Evolutionary conservation across 805 yeast genomes (phyloP).

Genomic region (Saccharomycopsis fibuligera): DNA sequence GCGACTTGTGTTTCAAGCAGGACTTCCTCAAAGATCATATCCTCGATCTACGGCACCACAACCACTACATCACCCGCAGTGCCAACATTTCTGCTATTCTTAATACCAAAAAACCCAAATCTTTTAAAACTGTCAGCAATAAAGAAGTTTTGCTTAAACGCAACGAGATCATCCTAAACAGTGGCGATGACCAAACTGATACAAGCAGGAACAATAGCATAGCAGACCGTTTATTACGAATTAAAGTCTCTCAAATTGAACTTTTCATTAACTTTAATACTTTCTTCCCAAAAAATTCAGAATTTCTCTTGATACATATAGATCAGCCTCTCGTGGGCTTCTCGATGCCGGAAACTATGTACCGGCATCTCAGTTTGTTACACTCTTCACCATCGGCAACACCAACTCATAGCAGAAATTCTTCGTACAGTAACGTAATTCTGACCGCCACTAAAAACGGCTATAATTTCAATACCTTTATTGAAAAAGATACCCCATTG

Average conservation of each 20-base stretch:
- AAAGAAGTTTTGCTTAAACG: constrained; percentile 11
- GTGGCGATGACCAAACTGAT: too few relatives aligned
- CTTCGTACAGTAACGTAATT: neutral
- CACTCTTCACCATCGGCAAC: neutral
- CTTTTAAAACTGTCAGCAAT: constrained; percentile 7
- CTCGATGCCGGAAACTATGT: constrained; percentile 24
- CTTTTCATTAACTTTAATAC: constrained; percentile 51
- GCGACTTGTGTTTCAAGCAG: constrained; percentile 13
- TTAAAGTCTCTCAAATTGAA: constrained; percentile 39
- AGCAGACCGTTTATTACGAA: constrained; percentile 21
- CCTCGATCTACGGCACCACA: constrained; percentile 11
- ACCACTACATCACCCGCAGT: constrained; percentile 2
- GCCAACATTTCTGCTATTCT: constrained; percentile 14
- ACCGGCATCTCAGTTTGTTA: neutral
- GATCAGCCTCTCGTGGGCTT: constrained; percentile 49
- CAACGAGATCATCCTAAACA: constrained; percentile 11
- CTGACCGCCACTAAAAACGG: neutral
- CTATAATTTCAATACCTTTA: too few relatives aligned
- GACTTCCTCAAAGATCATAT: constrained; percentile 20
- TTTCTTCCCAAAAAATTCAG: constrained; percentile 50
- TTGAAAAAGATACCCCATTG: neutral
- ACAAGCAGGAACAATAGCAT: neutral
- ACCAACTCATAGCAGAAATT: constrained; percentile 4
- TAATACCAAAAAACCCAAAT: constrained; percentile 12
- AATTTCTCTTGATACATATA: constrained; percentile 51